Conservation (phyloP, 2,329 filamentous ascomycete species). For the Magnaporthiopsis incrustans region DNA sequence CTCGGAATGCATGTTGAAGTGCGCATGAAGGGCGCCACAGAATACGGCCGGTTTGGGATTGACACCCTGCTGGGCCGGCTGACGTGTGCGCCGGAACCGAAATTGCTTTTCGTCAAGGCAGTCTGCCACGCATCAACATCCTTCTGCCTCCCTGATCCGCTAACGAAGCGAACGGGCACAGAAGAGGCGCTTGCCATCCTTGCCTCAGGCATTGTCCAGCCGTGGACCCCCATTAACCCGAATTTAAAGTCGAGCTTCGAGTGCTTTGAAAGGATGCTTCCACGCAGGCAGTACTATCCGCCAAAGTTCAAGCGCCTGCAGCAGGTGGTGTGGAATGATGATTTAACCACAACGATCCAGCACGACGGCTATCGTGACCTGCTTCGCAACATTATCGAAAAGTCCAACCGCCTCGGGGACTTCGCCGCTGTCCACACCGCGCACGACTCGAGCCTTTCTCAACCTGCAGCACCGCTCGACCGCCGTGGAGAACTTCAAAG, state of each 20-base stretch:
- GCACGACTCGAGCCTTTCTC: too few species aligned
- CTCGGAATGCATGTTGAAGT: conserved; percentile 35
- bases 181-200: conserved; percentile 50
- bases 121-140: conserved; percentile 50
- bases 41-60: conserved; percentile 43
- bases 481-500: too few species aligned
- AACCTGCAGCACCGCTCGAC: too few species aligned
- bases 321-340: conserved; percentile 31
- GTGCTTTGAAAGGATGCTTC: conserved; percentile 50
- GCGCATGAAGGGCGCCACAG: conserved; percentile 22
- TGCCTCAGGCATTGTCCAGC: conserved; percentile 39
- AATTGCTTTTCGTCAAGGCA: conserved; percentile 13
- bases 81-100: conserved; percentile 9
- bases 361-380: too few species aligned
- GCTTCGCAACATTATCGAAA: too few species aligned
- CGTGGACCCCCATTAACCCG: conserved; percentile 42
- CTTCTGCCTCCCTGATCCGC: conserved; percentile 44
- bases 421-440: too few species aligned
- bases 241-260: conserved; percentile 47
- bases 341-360: too few species aligned
- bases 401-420: too few species aligned
- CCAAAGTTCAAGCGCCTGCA: conserved; percentile 49
- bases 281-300: conserved; percentile 43
- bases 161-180: conserved; percentile 51
- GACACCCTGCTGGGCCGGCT: conserved; percentile 47